Evolutionary conservation across 2,329 filamentous ascomycete genomes (phyloP).

Genomic region (Fusarium mundagurra): DNA sequence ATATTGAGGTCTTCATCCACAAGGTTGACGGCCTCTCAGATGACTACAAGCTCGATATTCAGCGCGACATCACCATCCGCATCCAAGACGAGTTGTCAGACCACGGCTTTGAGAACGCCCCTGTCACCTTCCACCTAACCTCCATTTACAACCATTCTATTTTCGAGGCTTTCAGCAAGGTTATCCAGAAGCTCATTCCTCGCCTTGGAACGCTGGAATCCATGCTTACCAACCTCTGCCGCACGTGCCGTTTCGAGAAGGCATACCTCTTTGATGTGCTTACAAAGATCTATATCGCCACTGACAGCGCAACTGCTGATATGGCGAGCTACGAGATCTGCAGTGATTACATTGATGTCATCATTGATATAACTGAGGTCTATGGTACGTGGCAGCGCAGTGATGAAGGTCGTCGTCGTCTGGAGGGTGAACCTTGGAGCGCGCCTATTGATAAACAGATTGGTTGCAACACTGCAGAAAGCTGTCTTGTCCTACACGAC

Average conservation of each 20-base stretch:
- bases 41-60: conserved; percentile 95
- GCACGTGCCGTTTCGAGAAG: conserved; percentile 95
- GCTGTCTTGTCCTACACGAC: conserved; percentile 73
- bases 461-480: conserved; percentile 73
- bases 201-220: conserved; percentile 92
- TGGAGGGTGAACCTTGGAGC: conserved; percentile 70
- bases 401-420: conserved; percentile 61
- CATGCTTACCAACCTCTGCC: conserved; percentile 91
- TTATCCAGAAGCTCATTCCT: conserved; percentile 97
- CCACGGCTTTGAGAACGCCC: conserved; percentile 90
- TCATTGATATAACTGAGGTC: conserved; percentile 95
- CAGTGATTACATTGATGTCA: conserved; percentile 98
- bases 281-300: conserved; percentile 98
- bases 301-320: conserved; percentile 90
- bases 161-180: conserved; percentile 97
- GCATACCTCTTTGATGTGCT: conserved; percentile 97
- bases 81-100: conserved; percentile 97
- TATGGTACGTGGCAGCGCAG: conserved; percentile 80
- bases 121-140: conserved; percentile 94
- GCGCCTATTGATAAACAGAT: conserved; percentile 72
- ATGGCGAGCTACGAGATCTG: conserved; percentile 98
- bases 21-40: conserved; percentile 98
- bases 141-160: conserved; percentile 99
- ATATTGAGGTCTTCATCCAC: conserved; percentile 98
- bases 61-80: conserved; percentile 94